Conservation (phyloP, 805 yeast species). For the Candida manassasensis region DNA sequence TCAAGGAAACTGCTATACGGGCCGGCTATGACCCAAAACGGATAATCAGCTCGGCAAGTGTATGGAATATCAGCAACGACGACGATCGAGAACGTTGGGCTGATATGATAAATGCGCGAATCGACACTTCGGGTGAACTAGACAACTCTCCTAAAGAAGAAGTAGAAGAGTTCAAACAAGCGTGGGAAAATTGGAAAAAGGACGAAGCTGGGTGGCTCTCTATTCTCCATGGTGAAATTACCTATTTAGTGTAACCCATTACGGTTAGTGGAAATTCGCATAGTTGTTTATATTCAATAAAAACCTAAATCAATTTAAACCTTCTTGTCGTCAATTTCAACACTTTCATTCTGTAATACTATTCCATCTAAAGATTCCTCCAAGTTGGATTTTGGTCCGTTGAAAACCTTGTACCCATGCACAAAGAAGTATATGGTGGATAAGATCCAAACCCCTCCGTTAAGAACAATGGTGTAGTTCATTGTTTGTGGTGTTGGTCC, state of each 20-base stretch:
- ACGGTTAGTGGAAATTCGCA: background rate
- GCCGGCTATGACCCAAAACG: constrained; percentile 14
- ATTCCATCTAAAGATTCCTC: constrained; percentile 1
- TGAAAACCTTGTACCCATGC: constrained; percentile 50
- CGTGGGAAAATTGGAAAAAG: constrained; percentile 13
- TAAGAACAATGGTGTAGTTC: constrained; percentile 69
- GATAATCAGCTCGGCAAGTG: constrained; percentile 11
- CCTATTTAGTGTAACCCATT: constrained; percentile 10
- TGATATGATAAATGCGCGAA: constrained; percentile 10
- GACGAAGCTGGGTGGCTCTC: constrained; percentile 13
- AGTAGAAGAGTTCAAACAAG: constrained; percentile 6
- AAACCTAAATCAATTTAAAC: too few species aligned
- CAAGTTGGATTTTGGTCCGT: constrained; percentile 46
- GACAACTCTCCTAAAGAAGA: constrained; percentile 7
- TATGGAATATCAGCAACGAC: constrained; percentile 13
- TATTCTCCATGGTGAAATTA: constrained; percentile 16
- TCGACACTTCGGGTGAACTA: constrained; percentile 10
- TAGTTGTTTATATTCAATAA: too few species aligned
- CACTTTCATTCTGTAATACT: background rate
- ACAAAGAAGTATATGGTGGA: constrained; percentile 47
- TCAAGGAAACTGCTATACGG: constrained; percentile 13
- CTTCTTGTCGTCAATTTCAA: constrained; percentile 5
- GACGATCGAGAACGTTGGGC: constrained; percentile 6
- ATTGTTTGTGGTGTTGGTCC: constrained; percentile 42
- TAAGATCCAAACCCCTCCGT: constrained; percentile 55